phyloP scores from a whole-genome alignment of 2,329 filamentous ascomycete species.

The Colletotrichum echinochloae region DNA sequence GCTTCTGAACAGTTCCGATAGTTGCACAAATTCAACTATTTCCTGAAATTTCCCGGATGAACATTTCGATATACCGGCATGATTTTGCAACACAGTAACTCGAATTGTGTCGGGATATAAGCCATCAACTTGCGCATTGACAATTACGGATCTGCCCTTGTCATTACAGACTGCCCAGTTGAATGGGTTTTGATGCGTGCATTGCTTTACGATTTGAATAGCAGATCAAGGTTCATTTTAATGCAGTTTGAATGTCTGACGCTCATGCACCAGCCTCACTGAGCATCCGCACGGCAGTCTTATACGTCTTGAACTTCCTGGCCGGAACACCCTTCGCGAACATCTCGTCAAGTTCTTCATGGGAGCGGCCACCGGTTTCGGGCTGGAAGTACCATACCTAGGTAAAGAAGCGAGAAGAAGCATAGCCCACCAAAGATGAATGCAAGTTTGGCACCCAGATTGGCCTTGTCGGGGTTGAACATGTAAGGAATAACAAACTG shows the following conservation, averaged over 20 bases:
- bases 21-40: neutral
- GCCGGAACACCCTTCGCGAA: slow-evolving; percentile 45
- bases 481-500: slow-evolving; percentile 43
- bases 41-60: neutral
- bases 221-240: neutral
- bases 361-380: slow-evolving; percentile 45
- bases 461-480: slow-evolving; percentile 45
- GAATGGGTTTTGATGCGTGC: neutral
- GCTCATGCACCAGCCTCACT: slow-evolving; percentile 20
- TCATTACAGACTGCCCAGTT: neutral
- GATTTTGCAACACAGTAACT: too few species aligned
- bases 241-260: neutral
- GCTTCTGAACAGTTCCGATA: neutral
- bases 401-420: slow-evolving; percentile 47
- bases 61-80: neutral
- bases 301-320: slow-evolving; percentile 45
- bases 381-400: slow-evolving; percentile 55
- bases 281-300: slow-evolving; percentile 33
- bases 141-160: neutral
- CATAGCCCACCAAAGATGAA: slow-evolving; percentile 55
- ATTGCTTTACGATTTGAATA: too few species aligned
- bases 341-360: slow-evolving; percentile 46
- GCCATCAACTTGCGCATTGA: neutral
- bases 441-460: slow-evolving; percentile 54
- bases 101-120: neutral